These are phyloP conservation scores for Dimocarpus longan DNA, from an alignment of 345 rosid species.

Conservation along the genomic window DNA sequence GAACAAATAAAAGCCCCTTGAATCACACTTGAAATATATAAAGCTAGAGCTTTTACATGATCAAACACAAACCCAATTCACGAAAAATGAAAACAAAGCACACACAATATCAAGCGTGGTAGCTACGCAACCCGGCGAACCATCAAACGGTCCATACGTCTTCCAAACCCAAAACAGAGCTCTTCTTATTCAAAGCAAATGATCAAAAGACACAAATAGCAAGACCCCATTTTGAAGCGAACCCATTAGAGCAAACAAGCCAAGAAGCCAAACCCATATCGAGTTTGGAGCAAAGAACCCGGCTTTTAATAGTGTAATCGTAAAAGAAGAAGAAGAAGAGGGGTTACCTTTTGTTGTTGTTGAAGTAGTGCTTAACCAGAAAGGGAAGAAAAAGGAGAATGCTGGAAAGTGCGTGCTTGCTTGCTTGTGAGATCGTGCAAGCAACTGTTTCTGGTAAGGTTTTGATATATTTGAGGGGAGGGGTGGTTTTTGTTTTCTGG, in stretches of 20 bases:
- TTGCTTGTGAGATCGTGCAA: slow-evolving; percentile 20
- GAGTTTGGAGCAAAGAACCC: background rate
- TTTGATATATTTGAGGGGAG: background rate
- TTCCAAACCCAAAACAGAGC: background rate
- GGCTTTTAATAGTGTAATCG: background rate
- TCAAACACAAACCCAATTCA: slow-evolving; percentile 3
- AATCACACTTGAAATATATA: background rate
- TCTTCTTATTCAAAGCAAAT: background rate
- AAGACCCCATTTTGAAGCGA: slow-evolving; percentile 9
- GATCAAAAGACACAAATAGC: background rate
- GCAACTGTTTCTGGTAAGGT: slow-evolving; percentile 7
- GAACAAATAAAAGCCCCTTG: background rate
- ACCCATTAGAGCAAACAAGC: slow-evolving; percentile 14
- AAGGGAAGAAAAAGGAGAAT: slow-evolving; percentile 3
- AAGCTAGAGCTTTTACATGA: background rate
- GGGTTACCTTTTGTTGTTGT: background rate
- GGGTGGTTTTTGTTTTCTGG: background rate
- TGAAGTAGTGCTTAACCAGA: slow-evolving; percentile 4
- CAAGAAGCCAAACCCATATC: background rate
- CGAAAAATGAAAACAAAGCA: background rate
- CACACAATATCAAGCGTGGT: background rate
- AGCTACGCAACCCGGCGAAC: background rate
- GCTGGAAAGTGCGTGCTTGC: background rate
- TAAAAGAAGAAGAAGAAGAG: background rate
- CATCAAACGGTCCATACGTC: background rate